Evolutionary conservation across 179 eudicot species (phyloP).

Genomic region (Dionaea muscipula): DNA sequence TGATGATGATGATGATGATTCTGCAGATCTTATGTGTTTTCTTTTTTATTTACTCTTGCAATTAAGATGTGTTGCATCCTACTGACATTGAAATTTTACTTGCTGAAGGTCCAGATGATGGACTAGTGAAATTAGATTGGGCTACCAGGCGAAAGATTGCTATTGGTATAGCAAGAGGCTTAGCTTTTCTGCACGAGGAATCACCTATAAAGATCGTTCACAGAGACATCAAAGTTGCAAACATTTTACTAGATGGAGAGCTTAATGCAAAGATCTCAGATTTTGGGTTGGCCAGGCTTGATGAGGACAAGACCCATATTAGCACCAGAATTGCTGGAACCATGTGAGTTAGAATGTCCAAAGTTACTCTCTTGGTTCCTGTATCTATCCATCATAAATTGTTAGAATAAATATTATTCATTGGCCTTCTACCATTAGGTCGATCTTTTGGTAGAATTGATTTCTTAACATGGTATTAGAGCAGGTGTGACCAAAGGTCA

Average conservation of each 20-base stretch:
- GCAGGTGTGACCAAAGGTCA: no score
- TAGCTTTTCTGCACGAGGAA: slow-evolving; percentile 39
- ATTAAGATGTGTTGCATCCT: background rate
- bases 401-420: no score
- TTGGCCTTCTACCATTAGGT: no score
- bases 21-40: background rate
- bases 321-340: slow-evolving; percentile 51
- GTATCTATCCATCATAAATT: no score
- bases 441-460: no score
- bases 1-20: no score
- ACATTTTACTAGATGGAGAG: slow-evolving; percentile 28
- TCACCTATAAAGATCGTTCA: slow-evolving; percentile 39
- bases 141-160: slow-evolving; percentile 34
- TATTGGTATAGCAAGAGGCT: slow-evolving; percentile 36
- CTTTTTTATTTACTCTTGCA: background rate
- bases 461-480: no score
- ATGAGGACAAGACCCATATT: slow-evolving; percentile 33
- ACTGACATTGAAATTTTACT: background rate
- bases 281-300: slow-evolving; percentile 44
- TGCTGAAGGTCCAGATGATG: slow-evolving; percentile 15
- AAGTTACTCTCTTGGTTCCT: no score
- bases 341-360: slow-evolving; percentile 26
- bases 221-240: slow-evolving; percentile 40
- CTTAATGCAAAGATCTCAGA: slow-evolving; percentile 37
- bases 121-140: slow-evolving; percentile 27